Evolutionary conservation across 2,329 filamentous ascomycete species (phyloP).

Genomic region (Fusarium sp.): DNA sequence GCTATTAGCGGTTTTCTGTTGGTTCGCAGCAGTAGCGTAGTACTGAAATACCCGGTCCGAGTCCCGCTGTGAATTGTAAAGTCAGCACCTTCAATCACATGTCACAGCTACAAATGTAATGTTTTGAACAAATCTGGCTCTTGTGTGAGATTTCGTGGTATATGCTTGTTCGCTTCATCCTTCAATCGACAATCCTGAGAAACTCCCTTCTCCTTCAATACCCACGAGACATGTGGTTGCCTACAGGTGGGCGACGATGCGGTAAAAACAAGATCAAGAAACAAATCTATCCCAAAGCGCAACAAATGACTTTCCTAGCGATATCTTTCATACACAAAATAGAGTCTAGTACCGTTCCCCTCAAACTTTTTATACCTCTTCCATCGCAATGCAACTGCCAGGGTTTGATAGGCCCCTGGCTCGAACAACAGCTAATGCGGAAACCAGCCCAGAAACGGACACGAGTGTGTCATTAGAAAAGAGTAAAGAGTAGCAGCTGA

Average conservation of each 20-base stretch:
- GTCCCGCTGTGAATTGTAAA: background rate
- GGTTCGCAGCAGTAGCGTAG: background rate
- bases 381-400: slow-evolving; percentile 35
- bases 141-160: background rate
- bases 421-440: slow-evolving; percentile 27
- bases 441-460: slow-evolving; percentile 38
- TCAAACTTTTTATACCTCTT: slow-evolving; percentile 36
- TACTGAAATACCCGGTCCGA: background rate
- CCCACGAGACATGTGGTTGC: background rate
- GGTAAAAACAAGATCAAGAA: slow-evolving; percentile 21
- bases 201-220: slow-evolving; percentile 4
- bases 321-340: slow-evolving; percentile 19
- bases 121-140: background rate
- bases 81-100: background rate
- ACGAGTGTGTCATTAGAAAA: slow-evolving; percentile 42
- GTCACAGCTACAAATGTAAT: background rate
- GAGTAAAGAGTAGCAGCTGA: slow-evolving; percentile 39
- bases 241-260: background rate
- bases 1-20: background rate
- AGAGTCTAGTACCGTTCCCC: slow-evolving; percentile 30
- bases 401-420: slow-evolving; percentile 6
- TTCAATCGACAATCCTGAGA: background rate
- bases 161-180: background rate
- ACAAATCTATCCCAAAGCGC: slow-evolving; percentile 33
- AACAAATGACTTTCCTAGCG: slow-evolving; percentile 21